Base-by-base conservation (phyloP, 2,329 filamentous ascomycete species). In the Fusarium sp. region DNA sequence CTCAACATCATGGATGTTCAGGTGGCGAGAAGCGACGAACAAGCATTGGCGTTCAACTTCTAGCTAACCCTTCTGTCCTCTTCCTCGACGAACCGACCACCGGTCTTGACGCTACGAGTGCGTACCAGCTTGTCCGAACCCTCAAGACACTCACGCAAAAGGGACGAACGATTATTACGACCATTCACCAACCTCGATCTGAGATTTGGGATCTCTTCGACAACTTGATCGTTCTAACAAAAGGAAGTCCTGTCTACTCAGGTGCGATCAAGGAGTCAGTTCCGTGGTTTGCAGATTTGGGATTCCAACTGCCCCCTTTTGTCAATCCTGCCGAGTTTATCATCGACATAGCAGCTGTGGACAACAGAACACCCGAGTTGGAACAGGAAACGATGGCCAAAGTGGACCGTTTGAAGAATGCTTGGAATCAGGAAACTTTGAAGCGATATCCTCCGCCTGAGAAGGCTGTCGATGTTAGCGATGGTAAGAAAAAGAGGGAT, bases 11-110 rank as follows among this genome's bases (percentile, higher is more conserved):
- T 47, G 92, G 92, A 0, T 94, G 92, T 74, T 94, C 91, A 47
- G 92, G 92, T 1, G 92, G 92, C 5, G 92, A 94, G 77, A 94
- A 94, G 81, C 84, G 92, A 66, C 83, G 92, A 32, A 91, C 91
- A 1, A 93, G 91, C 67, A 92, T 94, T 49, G 92, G 91, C 4
- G 91, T 94, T 7, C 92, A 94, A 78, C 83, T 94, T 59, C 82
- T 94, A n/a, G 89, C 91, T 7, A 94, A 94, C 75, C 92, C 92
- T 3, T 93, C 91, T 8, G 86, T 94, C 2, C 80, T 94, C 9
- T 94, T 93, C 77, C 85, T 94, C 24, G 92, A 95, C 74, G 92
- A 94, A 73, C 92, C 92, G 0, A 94, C 92, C 0, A 94, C 92
- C 2, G 91, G 91, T 1, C 83, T 94, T 10, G 92, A 94, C 79